Conservation (phyloP, 2,329 filamentous ascomycete genomes). For the Penicillium nordicum region DNA sequence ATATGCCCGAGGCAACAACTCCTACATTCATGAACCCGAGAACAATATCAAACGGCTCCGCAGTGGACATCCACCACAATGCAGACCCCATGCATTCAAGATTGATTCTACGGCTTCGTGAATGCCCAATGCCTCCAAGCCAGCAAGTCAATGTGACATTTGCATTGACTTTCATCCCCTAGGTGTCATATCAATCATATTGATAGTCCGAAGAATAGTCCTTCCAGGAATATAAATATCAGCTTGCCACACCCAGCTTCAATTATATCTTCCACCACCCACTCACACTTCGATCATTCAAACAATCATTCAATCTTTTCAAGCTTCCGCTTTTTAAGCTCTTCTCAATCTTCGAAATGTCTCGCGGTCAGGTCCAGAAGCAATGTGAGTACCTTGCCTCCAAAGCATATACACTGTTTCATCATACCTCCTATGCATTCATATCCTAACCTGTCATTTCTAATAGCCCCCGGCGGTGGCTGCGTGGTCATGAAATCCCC, state of each 20-base stretch:
- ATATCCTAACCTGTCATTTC: constrained; percentile 7
- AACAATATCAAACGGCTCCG: constrained; percentile 6
- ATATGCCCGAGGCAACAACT: not conserved
- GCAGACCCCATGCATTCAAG: not conserved
- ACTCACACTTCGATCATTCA: constrained; percentile 9
- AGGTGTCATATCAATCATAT: not conserved
- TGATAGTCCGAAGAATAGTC: not conserved
- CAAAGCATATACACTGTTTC: not conserved
- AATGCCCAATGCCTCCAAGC: not conserved
- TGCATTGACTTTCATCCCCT: not conserved
- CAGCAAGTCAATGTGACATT: not conserved
- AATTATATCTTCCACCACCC: constrained; percentile 9
- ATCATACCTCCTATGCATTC: not conserved
- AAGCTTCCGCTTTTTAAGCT: constrained; percentile 14
- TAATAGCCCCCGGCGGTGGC: constrained; percentile 28
- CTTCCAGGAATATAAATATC: constrained; percentile 1
- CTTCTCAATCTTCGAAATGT: constrained; percentile 25
- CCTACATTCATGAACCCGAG: not conserved
- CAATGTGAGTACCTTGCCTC: constrained; percentile 14
- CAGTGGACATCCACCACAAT: not conserved
- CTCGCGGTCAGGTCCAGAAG: constrained; percentile 25
- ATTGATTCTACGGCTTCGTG: not conserved
- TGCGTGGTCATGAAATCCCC: constrained; percentile 28
- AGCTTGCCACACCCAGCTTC: not conserved
- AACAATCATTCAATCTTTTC: constrained; percentile 13